Percentiles rank a stretch among this genome's conserved stretches.
Evolutionary conservation across 73 alveolate genomes (phyloP).

Genomic region (Uronychia binucleata): DNA sequence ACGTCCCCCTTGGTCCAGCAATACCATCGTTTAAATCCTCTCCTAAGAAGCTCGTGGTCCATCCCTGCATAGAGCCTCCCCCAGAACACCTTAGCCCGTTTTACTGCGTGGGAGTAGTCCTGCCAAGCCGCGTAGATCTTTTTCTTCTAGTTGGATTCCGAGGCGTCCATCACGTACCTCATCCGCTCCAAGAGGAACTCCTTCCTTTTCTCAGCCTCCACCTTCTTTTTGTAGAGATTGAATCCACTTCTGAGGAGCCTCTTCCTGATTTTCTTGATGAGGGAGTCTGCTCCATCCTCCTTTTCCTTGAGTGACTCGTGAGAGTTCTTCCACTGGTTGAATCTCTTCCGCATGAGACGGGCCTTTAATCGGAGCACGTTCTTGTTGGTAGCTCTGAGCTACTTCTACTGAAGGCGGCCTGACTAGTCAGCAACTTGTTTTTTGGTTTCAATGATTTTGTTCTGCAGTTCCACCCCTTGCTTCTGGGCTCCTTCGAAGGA

Average conservation of each 20-base stretch:
- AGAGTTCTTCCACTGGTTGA: conserved; percentile 36
- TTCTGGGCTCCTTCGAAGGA: neutral
- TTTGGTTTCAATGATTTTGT: neutral
- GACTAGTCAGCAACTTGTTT: conserved; percentile 3
- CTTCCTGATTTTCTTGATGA: conserved; percentile 15
- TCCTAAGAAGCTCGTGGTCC: conserved; percentile 13
- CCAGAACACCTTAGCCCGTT: conserved; percentile 34
- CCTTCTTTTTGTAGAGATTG: conserved; percentile 3
- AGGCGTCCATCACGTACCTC: neutral
- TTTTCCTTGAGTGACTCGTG: neutral
- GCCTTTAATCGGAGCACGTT: conserved; percentile 3
- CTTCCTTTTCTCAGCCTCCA: conserved; percentile 3
- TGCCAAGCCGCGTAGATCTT: conserved; percentile 6
- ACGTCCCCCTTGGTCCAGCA: conserved; percentile 2
- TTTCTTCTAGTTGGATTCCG: conserved; percentile 7
- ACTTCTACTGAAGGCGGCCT: conserved; percentile 15
- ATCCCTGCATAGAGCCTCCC: conserved; percentile 9
- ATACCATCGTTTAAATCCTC: conserved; percentile 32
- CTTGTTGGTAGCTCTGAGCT: neutral
- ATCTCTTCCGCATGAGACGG: conserved; percentile 5
- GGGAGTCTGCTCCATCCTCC: conserved; percentile 44
- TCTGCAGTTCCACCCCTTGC: conserved; percentile 6
- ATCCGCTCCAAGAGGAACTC: conserved; percentile 18
- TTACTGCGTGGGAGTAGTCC: neutral
- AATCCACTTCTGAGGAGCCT: conserved; percentile 31